These are phyloP conservation scores for Hypoxylon sp. DNA, from an alignment of 2,329 filamentous ascomycete species.

Conservation along the genomic window DNA sequence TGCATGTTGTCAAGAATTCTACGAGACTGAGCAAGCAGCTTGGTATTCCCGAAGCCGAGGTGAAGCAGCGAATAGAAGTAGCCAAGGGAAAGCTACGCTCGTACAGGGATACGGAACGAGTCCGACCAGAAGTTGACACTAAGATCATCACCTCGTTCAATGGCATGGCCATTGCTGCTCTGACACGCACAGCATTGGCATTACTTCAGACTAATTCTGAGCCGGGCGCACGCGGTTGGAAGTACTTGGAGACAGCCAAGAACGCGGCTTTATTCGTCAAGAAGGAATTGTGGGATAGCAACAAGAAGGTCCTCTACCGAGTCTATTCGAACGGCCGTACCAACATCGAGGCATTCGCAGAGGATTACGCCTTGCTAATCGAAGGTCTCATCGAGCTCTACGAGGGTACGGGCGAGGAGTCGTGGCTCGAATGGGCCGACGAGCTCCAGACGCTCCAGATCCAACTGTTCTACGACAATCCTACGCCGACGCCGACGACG, in stretches of 20 bases:
- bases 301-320: slow-evolving; percentile 71
- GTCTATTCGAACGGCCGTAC: slow-evolving; percentile 75
- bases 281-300: slow-evolving; percentile 73
- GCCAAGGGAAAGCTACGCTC: slow-evolving; percentile 74
- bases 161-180: slow-evolving; percentile 82
- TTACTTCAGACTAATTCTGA: slow-evolving; percentile 66
- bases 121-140: slow-evolving; percentile 81
- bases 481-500: slow-evolving; percentile 44
- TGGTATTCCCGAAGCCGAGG: slow-evolving; percentile 73
- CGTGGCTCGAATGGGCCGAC: slow-evolving; percentile 82
- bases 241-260: slow-evolving; percentile 72
- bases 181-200: slow-evolving; percentile 78
- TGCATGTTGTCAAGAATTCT: slow-evolving; percentile 74
- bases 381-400: slow-evolving; percentile 85
- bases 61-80: slow-evolving; percentile 70
- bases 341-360: slow-evolving; percentile 78
- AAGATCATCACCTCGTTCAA: slow-evolving; percentile 92
- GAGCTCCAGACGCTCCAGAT: slow-evolving; percentile 80
- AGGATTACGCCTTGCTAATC: slow-evolving; percentile 93
- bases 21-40: slow-evolving; percentile 78
- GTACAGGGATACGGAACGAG: slow-evolving; percentile 77
- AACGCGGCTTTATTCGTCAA: slow-evolving; percentile 77
- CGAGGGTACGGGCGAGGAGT: slow-evolving; percentile 79
- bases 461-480: slow-evolving; percentile 76
- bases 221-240: slow-evolving; percentile 61